These are phyloP conservation scores for Plasmopara halstedii DNA, from an alignment of 352 stramenopile genomes.

Conservation along the genomic window DNA sequence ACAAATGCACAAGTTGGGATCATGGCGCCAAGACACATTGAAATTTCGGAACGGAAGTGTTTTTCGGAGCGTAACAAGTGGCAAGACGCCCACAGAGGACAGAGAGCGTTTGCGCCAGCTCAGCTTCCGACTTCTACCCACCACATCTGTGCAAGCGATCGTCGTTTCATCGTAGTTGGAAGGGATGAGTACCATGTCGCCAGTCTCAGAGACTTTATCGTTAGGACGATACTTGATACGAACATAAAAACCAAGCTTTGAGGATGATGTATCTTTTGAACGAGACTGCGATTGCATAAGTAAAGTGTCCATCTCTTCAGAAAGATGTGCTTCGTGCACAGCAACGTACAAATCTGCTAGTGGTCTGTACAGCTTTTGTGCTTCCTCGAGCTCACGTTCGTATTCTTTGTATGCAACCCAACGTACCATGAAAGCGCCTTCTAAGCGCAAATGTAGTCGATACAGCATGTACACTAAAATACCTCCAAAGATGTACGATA, in stretches of 20 bases:
- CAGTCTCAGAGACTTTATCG: slow-evolving; percentile 43
- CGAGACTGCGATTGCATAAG: slow-evolving; percentile 51
- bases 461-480: slow-evolving; percentile 77
- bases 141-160: slow-evolving; percentile 65
- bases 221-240: slow-evolving; percentile 77
- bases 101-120: slow-evolving; percentile 41
- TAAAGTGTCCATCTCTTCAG: slow-evolving; percentile 39
- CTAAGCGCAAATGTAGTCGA: slow-evolving; percentile 54
- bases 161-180: slow-evolving; percentile 58
- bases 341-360: slow-evolving; percentile 62
- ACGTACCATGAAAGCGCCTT: slow-evolving; percentile 48
- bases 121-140: slow-evolving; percentile 47
- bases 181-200: slow-evolving; percentile 54
- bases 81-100: slow-evolving; percentile 11
- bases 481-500: slow-evolving; percentile 55
- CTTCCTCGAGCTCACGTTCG: slow-evolving; percentile 60
- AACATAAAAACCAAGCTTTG: slow-evolving; percentile 64
- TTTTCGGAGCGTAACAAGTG: slow-evolving; percentile 46
- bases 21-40: slow-evolving; percentile 71
- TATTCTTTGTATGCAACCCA: slow-evolving; percentile 82
- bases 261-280: slow-evolving; percentile 50
- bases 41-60: slow-evolving; percentile 68
- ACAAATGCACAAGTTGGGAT: slow-evolving; percentile 38
- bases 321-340: slow-evolving; percentile 64
- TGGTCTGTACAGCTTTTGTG: slow-evolving; percentile 63